phyloP scores from a whole-genome alignment of 2,329 filamentous ascomycete species.

The Fusarium penzigii region DNA sequence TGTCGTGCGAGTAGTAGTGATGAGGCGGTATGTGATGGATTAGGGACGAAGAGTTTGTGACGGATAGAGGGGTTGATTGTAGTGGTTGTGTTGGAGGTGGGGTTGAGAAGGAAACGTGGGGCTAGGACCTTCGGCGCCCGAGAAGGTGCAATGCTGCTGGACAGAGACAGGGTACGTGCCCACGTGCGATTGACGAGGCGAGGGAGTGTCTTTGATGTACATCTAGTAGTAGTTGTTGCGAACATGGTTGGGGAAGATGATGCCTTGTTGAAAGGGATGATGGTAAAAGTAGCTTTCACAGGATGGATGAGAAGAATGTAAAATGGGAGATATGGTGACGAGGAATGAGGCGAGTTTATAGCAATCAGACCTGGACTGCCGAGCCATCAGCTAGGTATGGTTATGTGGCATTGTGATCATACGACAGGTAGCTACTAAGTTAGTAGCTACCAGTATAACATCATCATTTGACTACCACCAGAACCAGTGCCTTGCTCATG shows the following conservation, averaged over 20 bases:
- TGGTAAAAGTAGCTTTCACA: neutral
- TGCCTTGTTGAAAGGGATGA: neutral
- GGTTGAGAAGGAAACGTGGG: constrained; percentile 16
- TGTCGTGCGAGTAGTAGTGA: constrained; percentile 15
- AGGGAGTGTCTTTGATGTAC: constrained; percentile 4
- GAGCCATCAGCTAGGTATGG: too few species aligned
- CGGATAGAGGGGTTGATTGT: constrained; percentile 27
- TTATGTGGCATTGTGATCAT: neutral
- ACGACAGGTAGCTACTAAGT: neutral
- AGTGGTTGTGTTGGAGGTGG: constrained; percentile 24
- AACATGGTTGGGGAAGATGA: constrained; percentile 6
- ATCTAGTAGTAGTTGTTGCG: constrained; percentile 8
- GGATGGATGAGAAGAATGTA: neutral
- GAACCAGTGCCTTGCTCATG: too few species aligned
- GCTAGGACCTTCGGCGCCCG: constrained; percentile 24
- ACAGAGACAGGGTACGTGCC: constrained; percentile 23
- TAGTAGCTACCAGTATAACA: too few species aligned
- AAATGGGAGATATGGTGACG: neutral
- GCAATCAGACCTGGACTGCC: neutral
- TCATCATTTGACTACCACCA: neutral
- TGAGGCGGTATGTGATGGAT: constrained; percentile 14
- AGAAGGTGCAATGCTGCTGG: constrained; percentile 21
- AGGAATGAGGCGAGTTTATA: neutral
- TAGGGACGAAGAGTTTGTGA: constrained; percentile 31
- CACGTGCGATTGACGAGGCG: constrained; percentile 22